Conservation (phyloP, 495 filamentous ascomycete species). For the Rhizodiscina lignyota region DNA sequence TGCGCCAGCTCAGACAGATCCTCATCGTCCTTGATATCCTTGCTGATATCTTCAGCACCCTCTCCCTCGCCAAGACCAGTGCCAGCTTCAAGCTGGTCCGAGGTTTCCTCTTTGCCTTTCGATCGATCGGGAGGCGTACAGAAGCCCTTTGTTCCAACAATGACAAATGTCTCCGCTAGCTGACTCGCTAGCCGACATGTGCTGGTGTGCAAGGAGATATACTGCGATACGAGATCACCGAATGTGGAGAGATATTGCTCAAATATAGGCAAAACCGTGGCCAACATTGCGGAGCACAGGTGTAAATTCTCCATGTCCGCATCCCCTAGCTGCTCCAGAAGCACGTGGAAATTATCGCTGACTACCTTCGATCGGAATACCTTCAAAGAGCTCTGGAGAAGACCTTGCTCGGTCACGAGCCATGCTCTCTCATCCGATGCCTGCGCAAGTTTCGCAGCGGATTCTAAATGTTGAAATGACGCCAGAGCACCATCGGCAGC, state of each 20-base stretch:
- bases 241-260: conserved; percentile 52
- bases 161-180: conserved; percentile 56
- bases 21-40: conserved; percentile 86
- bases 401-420: no score
- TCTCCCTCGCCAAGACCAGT: conserved; percentile 94
- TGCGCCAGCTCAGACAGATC: conserved; percentile 84
- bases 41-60: conserved; percentile 86
- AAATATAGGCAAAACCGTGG: conserved; percentile 60
- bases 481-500: no score
- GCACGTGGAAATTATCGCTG: no score
- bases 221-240: conserved; percentile 30
- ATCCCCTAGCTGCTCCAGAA: no score
- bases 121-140: conserved; percentile 69
- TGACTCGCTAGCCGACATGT: conserved; percentile 58
- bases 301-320: no score
- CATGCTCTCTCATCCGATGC: no score
- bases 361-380: no score
- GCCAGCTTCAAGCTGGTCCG: conserved; percentile 71
- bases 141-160: conserved; percentile 70
- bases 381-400: no score
- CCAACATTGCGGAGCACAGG: no score
- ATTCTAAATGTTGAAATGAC: no score
- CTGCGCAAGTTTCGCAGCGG: no score
- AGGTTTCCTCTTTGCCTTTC: conserved; percentile 42
- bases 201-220: conserved; percentile 42